These are phyloP conservation scores for Aspergillus transmontanensis DNA, from an alignment of 2,329 filamentous ascomycete genomes.

Conservation along the genomic window DNA sequence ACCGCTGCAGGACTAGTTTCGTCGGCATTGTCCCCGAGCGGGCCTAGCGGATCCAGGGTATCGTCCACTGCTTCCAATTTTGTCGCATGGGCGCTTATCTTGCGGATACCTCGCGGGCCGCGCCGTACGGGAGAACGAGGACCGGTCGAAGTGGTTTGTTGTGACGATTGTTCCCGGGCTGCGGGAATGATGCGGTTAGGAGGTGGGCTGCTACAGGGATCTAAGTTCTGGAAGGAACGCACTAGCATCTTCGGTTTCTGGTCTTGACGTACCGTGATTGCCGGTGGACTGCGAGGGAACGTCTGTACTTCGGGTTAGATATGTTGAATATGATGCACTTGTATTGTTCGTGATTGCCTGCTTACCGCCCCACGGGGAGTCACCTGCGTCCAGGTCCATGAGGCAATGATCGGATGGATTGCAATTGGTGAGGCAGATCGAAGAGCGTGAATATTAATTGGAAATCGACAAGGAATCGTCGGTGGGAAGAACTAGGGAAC, in stretches of 20 bases:
- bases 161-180: constrained; percentile 35
- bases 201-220: constrained; percentile 22
- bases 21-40: constrained; percentile 53
- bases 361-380: constrained; percentile 55
- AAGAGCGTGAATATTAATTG: not conserved
- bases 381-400: constrained; percentile 48
- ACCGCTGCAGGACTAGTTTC: constrained; percentile 39
- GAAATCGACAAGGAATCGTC: not conserved
- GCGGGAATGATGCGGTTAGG: constrained; percentile 19
- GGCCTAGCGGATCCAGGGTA: constrained; percentile 63
- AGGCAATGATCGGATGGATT: constrained; percentile 5
- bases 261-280: constrained; percentile 28
- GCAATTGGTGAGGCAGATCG: not conserved
- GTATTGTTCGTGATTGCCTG: constrained; percentile 31
- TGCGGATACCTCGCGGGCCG: constrained; percentile 56
- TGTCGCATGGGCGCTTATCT: constrained; percentile 62
- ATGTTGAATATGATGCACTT: constrained; percentile 22
- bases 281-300: constrained; percentile 47
- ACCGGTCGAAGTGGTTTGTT: constrained; percentile 42
- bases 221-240: constrained; percentile 10
- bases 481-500: not conserved
- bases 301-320: constrained; percentile 39
- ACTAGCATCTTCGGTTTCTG: constrained; percentile 36
- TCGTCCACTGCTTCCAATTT: constrained; percentile 65
- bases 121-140: constrained; percentile 52